phyloP scores from a whole-genome alignment of 257 asterid genomes.

The Forsythia suspensa region DNA sequence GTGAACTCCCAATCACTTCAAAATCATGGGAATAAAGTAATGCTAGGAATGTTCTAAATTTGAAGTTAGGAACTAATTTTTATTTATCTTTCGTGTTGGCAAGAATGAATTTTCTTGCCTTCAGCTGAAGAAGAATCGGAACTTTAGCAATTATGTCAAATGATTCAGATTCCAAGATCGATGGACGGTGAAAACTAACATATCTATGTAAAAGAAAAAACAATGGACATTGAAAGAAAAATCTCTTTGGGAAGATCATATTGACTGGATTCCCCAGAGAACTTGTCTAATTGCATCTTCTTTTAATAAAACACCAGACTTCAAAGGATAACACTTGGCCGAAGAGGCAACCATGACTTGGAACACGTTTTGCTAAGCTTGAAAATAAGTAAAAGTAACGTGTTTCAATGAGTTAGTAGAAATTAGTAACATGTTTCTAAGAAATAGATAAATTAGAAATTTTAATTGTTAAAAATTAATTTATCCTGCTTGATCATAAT shows the following conservation, averaged over 20 bases:
- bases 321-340: neutral
- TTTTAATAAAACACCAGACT: neutral
- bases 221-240: neutral
- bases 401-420: no score
- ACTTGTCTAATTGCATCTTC: neutral
- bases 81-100: no score
- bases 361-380: neutral
- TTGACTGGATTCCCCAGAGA: neutral
- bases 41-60: no score
- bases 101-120: neutral
- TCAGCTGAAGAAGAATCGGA: conserved; percentile 22
- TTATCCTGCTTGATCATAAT: no score
- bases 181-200: conserved; percentile 17
- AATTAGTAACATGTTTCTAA: no score
- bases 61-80: no score
- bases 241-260: neutral
- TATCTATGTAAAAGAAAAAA: conserved; percentile 1
- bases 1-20: no score
- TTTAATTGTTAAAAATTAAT: no score
- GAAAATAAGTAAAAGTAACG: no score
- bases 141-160: conserved; percentile 15
- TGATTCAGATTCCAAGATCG: conserved; percentile 12
- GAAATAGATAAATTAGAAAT: no score
- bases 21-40: no score
- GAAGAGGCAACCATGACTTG: neutral